Evolutionary conservation across 2,329 filamentous ascomycete species (phyloP).

Genomic region (Cordyceps cicadae): DNA sequence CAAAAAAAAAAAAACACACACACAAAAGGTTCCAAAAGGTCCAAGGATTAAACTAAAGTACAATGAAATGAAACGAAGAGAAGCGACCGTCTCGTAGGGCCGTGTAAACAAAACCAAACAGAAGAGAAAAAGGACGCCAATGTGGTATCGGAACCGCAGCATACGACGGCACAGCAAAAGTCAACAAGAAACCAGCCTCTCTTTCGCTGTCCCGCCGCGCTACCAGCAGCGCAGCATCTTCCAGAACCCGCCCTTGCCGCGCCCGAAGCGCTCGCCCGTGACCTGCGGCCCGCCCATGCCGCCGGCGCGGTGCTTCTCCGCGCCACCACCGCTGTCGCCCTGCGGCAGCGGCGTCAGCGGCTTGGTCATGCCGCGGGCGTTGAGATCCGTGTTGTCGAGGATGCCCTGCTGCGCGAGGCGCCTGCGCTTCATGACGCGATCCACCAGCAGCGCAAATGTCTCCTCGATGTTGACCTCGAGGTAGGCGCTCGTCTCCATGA

Average conservation of each 20-base stretch:
- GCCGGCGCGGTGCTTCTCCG: conserved; percentile 32
- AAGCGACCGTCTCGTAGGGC: not conserved
- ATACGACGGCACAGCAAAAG: no score
- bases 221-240: conserved; percentile 49
- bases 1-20: not conserved
- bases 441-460: conserved; percentile 66
- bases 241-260: conserved; percentile 43
- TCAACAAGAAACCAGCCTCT: not conserved
- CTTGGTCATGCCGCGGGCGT: conserved; percentile 48
- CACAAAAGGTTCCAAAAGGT: not conserved
- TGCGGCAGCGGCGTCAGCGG: conserved; percentile 45
- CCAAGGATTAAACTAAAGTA: not conserved
- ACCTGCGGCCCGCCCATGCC: conserved; percentile 36
- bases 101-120: not conserved
- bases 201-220: no score
- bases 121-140: not conserved
- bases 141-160: not conserved
- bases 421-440: conserved; percentile 52
- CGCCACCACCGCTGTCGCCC: conserved; percentile 14
- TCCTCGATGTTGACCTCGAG: conserved; percentile 85
- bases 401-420: conserved; percentile 40
- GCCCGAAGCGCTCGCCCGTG: conserved; percentile 35
- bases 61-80: not conserved
- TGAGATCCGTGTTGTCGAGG: conserved; percentile 33
- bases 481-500: conserved; percentile 82